Percentiles rank a stretch among this genome's conserved stretches.
These are phyloP conservation scores for Hypoxylon perforatum DNA, from an alignment of 495 filamentous ascomycete species.

Conservation along the genomic window DNA sequence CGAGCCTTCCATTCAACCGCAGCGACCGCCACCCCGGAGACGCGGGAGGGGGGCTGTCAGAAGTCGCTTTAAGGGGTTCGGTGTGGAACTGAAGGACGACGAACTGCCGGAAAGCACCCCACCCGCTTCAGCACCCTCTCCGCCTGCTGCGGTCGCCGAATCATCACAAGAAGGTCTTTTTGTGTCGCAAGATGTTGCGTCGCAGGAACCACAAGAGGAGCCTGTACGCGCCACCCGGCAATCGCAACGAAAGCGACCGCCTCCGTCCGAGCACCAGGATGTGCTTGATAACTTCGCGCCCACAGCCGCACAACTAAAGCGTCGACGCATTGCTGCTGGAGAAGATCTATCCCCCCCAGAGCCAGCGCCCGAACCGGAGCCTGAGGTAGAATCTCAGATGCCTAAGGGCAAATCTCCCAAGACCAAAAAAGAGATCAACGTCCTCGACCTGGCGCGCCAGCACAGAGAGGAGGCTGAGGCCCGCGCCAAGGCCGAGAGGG, in stretches of 20 bases:
- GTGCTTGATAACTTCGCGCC: slow-evolving; percentile 74
- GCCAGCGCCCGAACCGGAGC: slow-evolving; percentile 29
- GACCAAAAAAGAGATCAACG: slow-evolving; percentile 70
- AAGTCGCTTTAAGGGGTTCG: slow-evolving; percentile 82
- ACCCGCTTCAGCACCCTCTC: slow-evolving; percentile 9
- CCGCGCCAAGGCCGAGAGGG: slow-evolving; percentile 67
- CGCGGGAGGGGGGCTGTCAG: slow-evolving; percentile 55
- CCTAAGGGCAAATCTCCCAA: slow-evolving; percentile 37
- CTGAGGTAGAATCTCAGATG: slow-evolving; percentile 16
- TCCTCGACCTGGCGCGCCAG: slow-evolving; percentile 74
- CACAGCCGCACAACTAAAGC: slow-evolving; percentile 77
- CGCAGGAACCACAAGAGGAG: slow-evolving; percentile 37
- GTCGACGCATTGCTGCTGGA: slow-evolving; percentile 66
- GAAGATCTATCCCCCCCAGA: slow-evolving; percentile 49
- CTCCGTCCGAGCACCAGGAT: slow-evolving; percentile 54
- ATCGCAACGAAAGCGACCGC: slow-evolving; percentile 60
- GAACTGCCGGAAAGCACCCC: slow-evolving; percentile 31
- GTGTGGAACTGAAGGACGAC: slow-evolving; percentile 51
- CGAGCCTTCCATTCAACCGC: slow-evolving; percentile 26
- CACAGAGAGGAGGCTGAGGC: slow-evolving; percentile 77
- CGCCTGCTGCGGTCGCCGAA: slow-evolving; percentile 26
- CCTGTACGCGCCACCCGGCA: slow-evolving; percentile 34
- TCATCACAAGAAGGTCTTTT: slow-evolving; percentile 51
- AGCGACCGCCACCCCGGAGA: slow-evolving; percentile 35
- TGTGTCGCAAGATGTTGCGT: slow-evolving; percentile 44